phyloP scores from a whole-genome alignment of 805 yeast genomes.

The Yarrowia alimentaria region DNA sequence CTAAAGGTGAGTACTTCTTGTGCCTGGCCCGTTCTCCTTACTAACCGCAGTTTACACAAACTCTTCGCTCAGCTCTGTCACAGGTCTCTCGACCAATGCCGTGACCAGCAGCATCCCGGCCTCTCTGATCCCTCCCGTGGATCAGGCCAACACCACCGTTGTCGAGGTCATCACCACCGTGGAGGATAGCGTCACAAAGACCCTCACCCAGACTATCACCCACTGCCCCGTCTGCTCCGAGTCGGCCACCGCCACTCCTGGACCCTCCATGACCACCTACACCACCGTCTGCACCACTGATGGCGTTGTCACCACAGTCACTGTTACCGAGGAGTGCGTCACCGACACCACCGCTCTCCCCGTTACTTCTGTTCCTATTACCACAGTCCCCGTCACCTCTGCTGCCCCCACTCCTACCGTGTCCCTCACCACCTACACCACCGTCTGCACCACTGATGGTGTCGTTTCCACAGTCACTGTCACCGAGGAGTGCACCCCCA shows the following conservation, averaged over 20 bases:
- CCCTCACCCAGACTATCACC: constrained; percentile 1
- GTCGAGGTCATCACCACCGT: constrained; percentile 5
- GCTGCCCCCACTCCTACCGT: not conserved
- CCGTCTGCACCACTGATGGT: constrained; percentile 16
- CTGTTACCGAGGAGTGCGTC: constrained; percentile 12
- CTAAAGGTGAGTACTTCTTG: too few relatives aligned
- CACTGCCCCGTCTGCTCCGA: constrained; percentile 2
- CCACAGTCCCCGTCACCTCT: not conserved
- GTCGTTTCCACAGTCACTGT: not conserved
- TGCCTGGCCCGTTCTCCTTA: too few relatives aligned
- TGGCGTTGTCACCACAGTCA: not conserved
- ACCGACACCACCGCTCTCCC: too few relatives aligned
- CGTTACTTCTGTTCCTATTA: too few relatives aligned
- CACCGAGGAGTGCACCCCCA: constrained; percentile 6
- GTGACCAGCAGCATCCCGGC: too few relatives aligned
- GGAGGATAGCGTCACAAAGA: not conserved
- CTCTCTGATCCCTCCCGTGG: too few relatives aligned
- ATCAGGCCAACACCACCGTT: too few relatives aligned
- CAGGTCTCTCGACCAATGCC: too few relatives aligned
- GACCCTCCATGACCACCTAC: constrained; percentile 9
- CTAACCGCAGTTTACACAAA: too few relatives aligned
- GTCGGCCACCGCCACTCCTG: not conserved
- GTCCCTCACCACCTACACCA: constrained; percentile 7
- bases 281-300: constrained; percentile 2
- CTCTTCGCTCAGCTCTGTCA: too few relatives aligned